These are phyloP conservation scores for Ceratocystis colombiana DNA, from an alignment of 2,329 filamentous ascomycete genomes.

Conservation along the genomic window DNA sequence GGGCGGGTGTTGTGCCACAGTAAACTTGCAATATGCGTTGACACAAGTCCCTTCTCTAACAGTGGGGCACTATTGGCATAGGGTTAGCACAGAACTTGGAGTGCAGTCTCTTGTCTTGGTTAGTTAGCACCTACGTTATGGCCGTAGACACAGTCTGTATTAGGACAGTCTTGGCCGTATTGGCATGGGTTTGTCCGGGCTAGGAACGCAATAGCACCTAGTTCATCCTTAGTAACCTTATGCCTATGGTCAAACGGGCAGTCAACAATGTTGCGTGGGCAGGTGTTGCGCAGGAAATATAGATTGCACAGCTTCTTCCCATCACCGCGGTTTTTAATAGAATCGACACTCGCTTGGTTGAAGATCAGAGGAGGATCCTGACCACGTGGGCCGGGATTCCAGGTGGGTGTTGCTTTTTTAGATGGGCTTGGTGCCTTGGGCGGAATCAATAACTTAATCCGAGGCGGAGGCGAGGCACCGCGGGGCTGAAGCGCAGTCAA, in stretches of 20 bases:
- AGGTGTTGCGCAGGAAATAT: conserved; percentile 49
- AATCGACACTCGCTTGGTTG: conserved; percentile 37
- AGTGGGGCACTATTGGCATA: conserved; percentile 41
- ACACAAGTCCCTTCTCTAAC: conserved; percentile 43
- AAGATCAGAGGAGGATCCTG: conserved; percentile 13
- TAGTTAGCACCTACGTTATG: conserved; percentile 43
- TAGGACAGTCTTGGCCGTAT: conserved; percentile 47
- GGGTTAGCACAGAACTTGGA: conserved; percentile 15
- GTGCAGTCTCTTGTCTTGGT: neutral
- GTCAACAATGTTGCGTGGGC: conserved; percentile 40
- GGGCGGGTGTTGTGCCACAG: conserved; percentile 15
- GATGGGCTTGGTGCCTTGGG: neutral
- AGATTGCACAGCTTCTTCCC: conserved; percentile 52
- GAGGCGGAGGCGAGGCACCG: conserved; percentile 17
- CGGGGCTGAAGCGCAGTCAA: neutral
- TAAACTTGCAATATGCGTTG: conserved; percentile 18
- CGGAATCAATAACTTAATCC: conserved; percentile 15
- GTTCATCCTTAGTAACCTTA: conserved; percentile 44
- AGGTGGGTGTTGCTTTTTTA: conserved; percentile 14
- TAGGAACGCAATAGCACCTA: conserved; percentile 46
- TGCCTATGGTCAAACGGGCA: conserved; percentile 51
- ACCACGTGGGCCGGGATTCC: conserved; percentile 18
- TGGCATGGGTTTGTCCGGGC: conserved; percentile 49
- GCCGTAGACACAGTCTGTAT: conserved; percentile 51
- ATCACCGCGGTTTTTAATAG: conserved; percentile 46